Percentiles rank a stretch among this genome's conserved stretches.
phyloP scores from a whole-genome alignment of 2,329 filamentous ascomycete species.

The Curvularia spicifera region DNA sequence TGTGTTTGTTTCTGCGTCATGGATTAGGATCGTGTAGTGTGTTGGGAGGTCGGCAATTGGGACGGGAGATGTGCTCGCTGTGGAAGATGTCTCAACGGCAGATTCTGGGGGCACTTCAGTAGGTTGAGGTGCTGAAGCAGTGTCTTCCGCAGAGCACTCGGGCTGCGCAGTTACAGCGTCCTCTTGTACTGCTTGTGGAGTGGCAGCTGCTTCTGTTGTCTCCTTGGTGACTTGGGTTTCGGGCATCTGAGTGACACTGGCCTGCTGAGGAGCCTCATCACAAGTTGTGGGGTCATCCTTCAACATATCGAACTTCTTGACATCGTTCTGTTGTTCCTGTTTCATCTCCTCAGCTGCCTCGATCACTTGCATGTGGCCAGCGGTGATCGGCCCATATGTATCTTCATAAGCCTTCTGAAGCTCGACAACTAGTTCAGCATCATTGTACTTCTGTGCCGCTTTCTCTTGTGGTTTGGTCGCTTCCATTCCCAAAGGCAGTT shows the following conservation, averaged over 20 bases:
- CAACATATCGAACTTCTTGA: slow-evolving; percentile 19
- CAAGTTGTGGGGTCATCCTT: slow-evolving; percentile 19
- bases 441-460: slow-evolving; percentile 20
- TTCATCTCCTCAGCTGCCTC: slow-evolving; percentile 4
- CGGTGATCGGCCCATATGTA: slow-evolving; percentile 33
- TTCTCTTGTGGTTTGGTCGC: slow-evolving; percentile 17
- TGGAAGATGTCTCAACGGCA: background rate
- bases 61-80: background rate
- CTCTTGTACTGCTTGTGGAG: slow-evolving; percentile 1
- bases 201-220: background rate
- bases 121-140: background rate
- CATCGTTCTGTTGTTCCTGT: background rate
- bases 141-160: background rate
- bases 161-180: background rate
- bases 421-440: slow-evolving; percentile 34
- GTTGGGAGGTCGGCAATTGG: slow-evolving; percentile 10
- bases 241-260: background rate
- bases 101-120: background rate
- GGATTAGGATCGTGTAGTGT: slow-evolving; percentile 37
- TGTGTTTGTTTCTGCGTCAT: slow-evolving; percentile 36
- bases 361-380: slow-evolving; percentile 30
- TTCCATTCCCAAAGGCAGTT: slow-evolving; percentile 13
- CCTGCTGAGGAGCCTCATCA: background rate
- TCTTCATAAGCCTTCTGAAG: slow-evolving; percentile 38
- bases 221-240: background rate